Conservation (phyloP, 805 yeast species). For the Schizosaccharomyces pombe region DNA sequence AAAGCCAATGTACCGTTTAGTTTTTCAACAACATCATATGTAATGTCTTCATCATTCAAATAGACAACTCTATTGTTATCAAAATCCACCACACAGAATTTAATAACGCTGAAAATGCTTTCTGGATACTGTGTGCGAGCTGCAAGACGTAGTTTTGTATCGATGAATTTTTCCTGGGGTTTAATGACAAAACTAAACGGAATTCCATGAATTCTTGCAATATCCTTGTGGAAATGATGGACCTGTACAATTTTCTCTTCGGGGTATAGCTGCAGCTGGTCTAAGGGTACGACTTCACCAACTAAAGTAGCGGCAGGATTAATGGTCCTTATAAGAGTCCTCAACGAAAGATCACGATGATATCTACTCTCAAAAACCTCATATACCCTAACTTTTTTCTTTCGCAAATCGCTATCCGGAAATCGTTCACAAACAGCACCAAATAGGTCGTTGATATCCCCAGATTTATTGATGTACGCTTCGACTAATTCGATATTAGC, state of each 20-base stretch:
- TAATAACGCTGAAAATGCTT: constrained; percentile 44
- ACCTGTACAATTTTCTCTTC: constrained; percentile 29
- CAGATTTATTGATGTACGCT: constrained; percentile 38
- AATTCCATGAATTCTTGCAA: constrained; percentile 47
- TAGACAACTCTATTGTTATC: constrained; percentile 16
- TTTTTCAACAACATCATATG: constrained; percentile 21
- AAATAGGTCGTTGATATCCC: constrained; percentile 32
- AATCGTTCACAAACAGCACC: constrained; percentile 32
- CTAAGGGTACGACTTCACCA: constrained; percentile 16
- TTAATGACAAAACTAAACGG: constrained; percentile 59
- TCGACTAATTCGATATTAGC: constrained; percentile 47
- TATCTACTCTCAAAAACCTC: constrained; percentile 7
- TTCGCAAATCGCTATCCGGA: constrained; percentile 16
- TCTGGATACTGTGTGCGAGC: constrained; percentile 50
- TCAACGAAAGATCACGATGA: neutral
- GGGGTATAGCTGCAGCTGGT: constrained; percentile 12
- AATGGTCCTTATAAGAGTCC: constrained; percentile 7
- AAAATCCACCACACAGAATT: constrained; percentile 31
- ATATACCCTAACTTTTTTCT: constrained; percentile 10
- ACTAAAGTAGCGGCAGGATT: constrained; percentile 23
- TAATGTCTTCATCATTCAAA: constrained; percentile 28
- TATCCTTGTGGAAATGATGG: constrained; percentile 52
- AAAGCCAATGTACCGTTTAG: constrained; percentile 40
- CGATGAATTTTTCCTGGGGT: constrained; percentile 39
- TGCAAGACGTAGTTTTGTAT: constrained; percentile 45